Evolutionary conservation across 2,329 filamentous ascomycete genomes (phyloP).

Genomic region (Acrodontium crateriforme): DNA sequence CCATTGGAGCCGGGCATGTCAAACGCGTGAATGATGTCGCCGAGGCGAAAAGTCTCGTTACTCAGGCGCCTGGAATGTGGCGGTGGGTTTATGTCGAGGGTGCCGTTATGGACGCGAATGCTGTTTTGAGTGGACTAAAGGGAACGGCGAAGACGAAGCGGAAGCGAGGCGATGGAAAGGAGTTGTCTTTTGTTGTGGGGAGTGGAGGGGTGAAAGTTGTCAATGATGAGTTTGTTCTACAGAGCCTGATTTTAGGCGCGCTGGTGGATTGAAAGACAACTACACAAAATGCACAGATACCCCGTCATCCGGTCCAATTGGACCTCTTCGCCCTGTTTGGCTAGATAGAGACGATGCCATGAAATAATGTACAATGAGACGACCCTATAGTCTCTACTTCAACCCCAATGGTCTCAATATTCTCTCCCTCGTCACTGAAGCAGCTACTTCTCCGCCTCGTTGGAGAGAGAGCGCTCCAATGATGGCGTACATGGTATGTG

Average conservation of each 20-base stretch:
- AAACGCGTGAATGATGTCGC: constrained; percentile 50
- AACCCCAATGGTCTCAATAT: constrained; percentile 44
- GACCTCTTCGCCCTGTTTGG: background rate
- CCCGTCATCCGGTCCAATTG: background rate
- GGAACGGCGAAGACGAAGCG: constrained; percentile 25
- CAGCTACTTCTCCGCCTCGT: constrained; percentile 65
- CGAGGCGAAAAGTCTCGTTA: constrained; percentile 47
- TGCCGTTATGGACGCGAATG: constrained; percentile 40
- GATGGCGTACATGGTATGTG: constrained; percentile 69
- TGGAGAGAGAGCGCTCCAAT: constrained; percentile 83
- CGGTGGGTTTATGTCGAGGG: constrained; percentile 73
- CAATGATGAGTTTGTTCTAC: constrained; percentile 75
- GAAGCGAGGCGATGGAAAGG: constrained; percentile 23
- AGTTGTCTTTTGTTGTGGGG: constrained; percentile 19
- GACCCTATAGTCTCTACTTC: constrained; percentile 38
- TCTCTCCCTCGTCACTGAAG: constrained; percentile 59
- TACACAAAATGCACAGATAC: background rate
- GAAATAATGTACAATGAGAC: background rate
- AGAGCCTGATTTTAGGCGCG: constrained; percentile 78
- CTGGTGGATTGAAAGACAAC: constrained; percentile 42
- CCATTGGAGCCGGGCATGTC: constrained; percentile 57
- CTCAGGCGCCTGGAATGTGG: constrained; percentile 42
- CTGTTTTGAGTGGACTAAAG: constrained; percentile 31
- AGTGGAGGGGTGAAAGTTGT: constrained; percentile 50
- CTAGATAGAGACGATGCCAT: background rate